These are phyloP conservation scores for Penstemon barbatus DNA, from an alignment of 257 asterid genomes.

Conservation along the genomic window DNA sequence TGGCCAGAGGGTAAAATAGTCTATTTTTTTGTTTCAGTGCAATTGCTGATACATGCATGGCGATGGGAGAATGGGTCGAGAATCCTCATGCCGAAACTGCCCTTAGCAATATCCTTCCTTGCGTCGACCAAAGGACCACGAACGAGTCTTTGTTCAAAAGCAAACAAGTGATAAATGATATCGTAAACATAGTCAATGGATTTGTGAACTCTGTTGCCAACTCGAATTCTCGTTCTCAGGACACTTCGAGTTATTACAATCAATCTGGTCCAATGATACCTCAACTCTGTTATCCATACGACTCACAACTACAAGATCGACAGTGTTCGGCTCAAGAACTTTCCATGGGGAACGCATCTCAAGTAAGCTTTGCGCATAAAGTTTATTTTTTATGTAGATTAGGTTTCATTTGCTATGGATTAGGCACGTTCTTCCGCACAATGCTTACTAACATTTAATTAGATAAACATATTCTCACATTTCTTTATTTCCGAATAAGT, in stretches of 20 bases:
- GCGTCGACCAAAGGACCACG: conserved; percentile 86
- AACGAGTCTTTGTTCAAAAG: conserved; percentile 84
- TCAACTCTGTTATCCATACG: conserved; percentile 84
- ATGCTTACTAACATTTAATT: too few relatives aligned
- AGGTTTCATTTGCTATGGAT: too few relatives aligned
- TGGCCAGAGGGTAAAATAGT: not conserved
- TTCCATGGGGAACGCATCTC: conserved; percentile 70
- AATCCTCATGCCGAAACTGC: conserved; percentile 98
- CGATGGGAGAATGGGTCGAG: conserved; percentile 99
- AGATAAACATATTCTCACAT: too few relatives aligned
- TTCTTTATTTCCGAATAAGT: too few relatives aligned
- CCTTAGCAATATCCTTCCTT: conserved; percentile 93
- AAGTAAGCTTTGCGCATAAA: conserved; percentile 35
- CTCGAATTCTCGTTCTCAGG: conserved; percentile 55
- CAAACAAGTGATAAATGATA: conserved; percentile 71
- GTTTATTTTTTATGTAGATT: too few relatives aligned
- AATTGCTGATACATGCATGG: conserved; percentile 81
- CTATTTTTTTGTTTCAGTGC: conserved; percentile 47
- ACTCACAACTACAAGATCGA: conserved; percentile 68
- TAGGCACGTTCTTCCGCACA: too few relatives aligned
- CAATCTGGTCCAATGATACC: conserved; percentile 82
- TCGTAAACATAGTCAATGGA: conserved; percentile 64
- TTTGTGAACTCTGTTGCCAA: conserved; percentile 75
- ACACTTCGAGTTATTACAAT: conserved; percentile 51
- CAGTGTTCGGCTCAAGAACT: conserved; percentile 63